Base-by-base conservation (phyloP, 495 filamentous ascomycete genomes). In the Talaromyces ruber region DNA sequence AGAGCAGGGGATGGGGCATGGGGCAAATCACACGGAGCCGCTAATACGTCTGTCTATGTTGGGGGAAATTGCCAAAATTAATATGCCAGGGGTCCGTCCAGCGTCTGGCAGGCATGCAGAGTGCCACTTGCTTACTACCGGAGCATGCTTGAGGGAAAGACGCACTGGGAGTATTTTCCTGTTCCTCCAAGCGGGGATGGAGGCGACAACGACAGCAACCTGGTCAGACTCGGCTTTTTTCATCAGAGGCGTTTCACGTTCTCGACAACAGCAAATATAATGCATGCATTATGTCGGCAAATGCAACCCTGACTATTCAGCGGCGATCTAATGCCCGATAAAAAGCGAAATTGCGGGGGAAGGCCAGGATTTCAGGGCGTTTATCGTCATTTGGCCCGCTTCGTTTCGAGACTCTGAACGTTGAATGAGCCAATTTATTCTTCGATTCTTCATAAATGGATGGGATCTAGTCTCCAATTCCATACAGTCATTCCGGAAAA, bases 261-360 rank as follows among this genome's bases (percentile, higher is more conserved):
- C 43, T 21, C n/a, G 43, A 47, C 43, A 47, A 47, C 18, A 18
- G n/a, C 43, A 47, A 21, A 18, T 47, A 47, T 43, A 12, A 47
- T 47, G 5, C 43, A 47, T 47, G 43, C 43, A 34, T 57, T 34
- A 57, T 57, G 54, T 57, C 54, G 54, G 54, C 12, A 57, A 34
- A 57, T 57, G 54, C 54, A 30, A 57, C 54, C 54, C 54, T 57
- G 54, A 18, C 29, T 57, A 7, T 57, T 12, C 50, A 53, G 14
- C n/a, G 14, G 6, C 24, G 25, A 25, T 53, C 50, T 14, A 24
- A 28, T 12, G 22, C 16, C 50, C 22, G 50, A 24, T 5, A 28
- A 6, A 53, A 24, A 53, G 25, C 25, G 25, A 53, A 24, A 53
- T 53, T 24, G 50, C 50, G 50, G 22, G 50, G 43, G 43, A 21